Evolutionary conservation across 257 asterid genomes (phyloP).

Genomic region (Voacanga thouarsii): DNA sequence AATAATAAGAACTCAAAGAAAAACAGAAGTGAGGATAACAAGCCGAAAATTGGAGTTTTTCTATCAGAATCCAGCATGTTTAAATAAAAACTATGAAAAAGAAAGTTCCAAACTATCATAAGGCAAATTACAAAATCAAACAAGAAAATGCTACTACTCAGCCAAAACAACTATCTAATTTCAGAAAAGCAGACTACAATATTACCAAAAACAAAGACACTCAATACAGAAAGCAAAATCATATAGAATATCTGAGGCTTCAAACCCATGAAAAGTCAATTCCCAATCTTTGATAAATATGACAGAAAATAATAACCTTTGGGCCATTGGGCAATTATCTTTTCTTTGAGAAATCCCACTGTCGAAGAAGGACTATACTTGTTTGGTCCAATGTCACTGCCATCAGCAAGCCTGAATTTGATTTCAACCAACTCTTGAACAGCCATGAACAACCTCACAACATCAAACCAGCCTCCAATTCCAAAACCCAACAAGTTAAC

Average conservation of each 20-base stretch:
- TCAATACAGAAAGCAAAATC: not conserved
- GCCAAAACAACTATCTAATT: not conserved
- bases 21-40: not conserved
- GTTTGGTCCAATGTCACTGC: constrained; percentile 90
- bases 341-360: constrained; percentile 81
- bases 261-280: constrained; percentile 1
- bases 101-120: not conserved
- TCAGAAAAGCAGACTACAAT: not conserved
- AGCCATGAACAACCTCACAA: constrained; percentile 49
- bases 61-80: not conserved
- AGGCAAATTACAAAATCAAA: not conserved
- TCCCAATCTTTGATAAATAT: not conserved
- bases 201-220: not conserved
- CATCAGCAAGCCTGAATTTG: constrained; percentile 95
- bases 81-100: not conserved
- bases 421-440: constrained; percentile 78
- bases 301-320: constrained; percentile 48
- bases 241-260: not conserved
- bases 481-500: constrained; percentile 38
- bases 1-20: not conserved
- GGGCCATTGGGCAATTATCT: constrained; percentile 85
- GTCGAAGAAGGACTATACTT: constrained; percentile 60
- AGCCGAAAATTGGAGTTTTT: not conserved
- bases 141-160: not conserved
- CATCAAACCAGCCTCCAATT: constrained; percentile 32